Conservation (phyloP, 1,284 basidiomycete species). For the Papiliotrema fonsecae region DNA sequence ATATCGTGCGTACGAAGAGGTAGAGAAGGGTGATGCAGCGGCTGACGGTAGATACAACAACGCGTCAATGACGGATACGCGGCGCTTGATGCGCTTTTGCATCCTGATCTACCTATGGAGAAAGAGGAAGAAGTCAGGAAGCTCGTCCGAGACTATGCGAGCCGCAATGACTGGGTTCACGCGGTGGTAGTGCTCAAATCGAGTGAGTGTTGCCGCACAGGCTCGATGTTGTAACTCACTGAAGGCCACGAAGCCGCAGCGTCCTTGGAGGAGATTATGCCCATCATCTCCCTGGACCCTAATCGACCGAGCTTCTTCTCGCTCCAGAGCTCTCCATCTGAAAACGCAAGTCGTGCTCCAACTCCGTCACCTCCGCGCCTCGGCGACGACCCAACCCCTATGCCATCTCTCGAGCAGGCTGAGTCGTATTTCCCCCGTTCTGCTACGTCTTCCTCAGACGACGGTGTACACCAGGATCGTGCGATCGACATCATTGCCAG, state of each 20-base stretch:
- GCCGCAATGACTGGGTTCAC: constrained; percentile 24
- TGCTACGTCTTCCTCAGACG: not conserved
- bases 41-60: constrained; percentile 9
- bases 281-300: not conserved
- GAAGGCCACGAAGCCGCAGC: constrained; percentile 1
- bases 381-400: constrained; percentile 7
- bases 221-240: constrained; percentile 2
- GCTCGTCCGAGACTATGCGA: constrained; percentile 21
- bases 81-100: constrained; percentile 23
- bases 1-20: constrained; percentile 7
- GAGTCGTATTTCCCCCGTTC: constrained; percentile 1
- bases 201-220: not conserved
- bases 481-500: no score
- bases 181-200: constrained; percentile 16
- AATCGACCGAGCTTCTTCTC: not conserved
- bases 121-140: constrained; percentile 16
- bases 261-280: not conserved
- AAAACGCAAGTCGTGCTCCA: not conserved
- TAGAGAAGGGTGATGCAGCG: constrained; percentile 15
- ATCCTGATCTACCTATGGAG: constrained; percentile 18
- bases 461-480: no score
- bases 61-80: constrained; percentile 18
- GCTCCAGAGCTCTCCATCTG: no score
- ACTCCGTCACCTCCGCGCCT: constrained; percentile 2
- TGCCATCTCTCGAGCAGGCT: not conserved